A percentile compares a stretch with the other conserved stretches of the same genome.
Conservation (phyloP, 2,329 filamentous ascomycete species). For the Scopulariopsis brevicaulis region DNA sequence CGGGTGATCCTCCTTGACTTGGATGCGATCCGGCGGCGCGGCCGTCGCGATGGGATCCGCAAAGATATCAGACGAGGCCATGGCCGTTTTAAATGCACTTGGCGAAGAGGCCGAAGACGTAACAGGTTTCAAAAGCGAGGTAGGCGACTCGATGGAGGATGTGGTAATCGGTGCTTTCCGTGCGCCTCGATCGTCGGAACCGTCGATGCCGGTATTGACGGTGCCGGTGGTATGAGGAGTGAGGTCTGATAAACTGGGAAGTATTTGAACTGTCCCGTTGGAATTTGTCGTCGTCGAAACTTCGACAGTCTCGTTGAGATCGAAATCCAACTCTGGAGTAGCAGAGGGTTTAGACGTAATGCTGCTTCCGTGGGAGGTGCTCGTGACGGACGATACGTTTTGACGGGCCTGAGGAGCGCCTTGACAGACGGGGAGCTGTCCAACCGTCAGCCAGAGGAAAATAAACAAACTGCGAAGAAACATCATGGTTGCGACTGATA, state of each 20-base stretch:
- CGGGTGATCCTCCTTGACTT: constrained; percentile 42
- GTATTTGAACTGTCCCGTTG: constrained; percentile 15
- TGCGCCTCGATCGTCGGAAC: not conserved
- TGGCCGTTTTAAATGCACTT: constrained; percentile 4
- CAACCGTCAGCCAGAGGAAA: constrained; percentile 1
- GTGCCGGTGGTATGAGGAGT: constrained; percentile 18
- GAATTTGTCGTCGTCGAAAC: constrained; percentile 13
- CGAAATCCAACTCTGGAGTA: not conserved
- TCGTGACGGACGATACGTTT: not conserved
- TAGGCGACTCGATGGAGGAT: not conserved
- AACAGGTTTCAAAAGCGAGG: not conserved
- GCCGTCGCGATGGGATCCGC: constrained; percentile 38
- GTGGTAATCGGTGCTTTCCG: not conserved
- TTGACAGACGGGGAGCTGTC: not conserved
- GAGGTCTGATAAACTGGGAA: constrained; percentile 16
- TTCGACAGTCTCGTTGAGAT: constrained; percentile 11
- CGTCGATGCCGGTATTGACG: constrained; percentile 13
- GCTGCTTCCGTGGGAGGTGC: not conserved
- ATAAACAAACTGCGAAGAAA: not conserved
- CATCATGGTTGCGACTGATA: not conserved
- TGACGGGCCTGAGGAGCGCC: not conserved
- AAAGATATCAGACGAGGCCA: constrained; percentile 38
- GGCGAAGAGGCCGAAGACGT: not conserved
- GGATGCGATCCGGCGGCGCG: constrained; percentile 36
- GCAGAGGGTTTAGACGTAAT: not conserved